A percentile compares a stretch with the other conserved stretches of the same genome.
These are phyloP conservation scores for Populus davidiana DNA, from an alignment of 345 rosid species.

Conservation along the genomic window DNA sequence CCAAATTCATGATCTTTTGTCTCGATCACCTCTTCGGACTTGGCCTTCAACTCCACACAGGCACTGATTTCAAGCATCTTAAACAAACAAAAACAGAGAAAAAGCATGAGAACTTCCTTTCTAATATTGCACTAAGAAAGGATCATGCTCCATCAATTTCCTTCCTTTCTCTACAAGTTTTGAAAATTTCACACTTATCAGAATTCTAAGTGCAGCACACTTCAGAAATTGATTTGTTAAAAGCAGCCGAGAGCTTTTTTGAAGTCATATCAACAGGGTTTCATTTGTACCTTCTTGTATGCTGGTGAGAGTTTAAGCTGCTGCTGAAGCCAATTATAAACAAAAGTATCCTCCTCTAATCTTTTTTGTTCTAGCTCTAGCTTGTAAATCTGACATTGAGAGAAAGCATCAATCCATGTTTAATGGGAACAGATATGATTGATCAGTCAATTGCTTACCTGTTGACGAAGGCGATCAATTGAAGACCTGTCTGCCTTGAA, in stretches of 20 bases:
- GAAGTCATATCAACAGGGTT: not conserved
- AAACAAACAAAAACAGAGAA: conserved; percentile 6
- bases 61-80: conserved; percentile 77
- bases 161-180: not conserved
- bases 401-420: conserved; percentile 12
- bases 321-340: conserved; percentile 89
- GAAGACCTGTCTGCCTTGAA: conserved; percentile 85
- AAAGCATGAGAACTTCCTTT: no score
- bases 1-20: conserved; percentile 40
- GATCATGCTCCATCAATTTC: no score
- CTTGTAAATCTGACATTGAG: conserved; percentile 56
- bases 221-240: no score
- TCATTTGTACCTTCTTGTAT: conserved; percentile 65
- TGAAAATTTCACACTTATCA: not conserved
- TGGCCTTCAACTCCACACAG: conserved; percentile 54
- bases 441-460: conserved; percentile 45
- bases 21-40: conserved; percentile 37
- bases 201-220: not conserved
- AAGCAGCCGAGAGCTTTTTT: no score
- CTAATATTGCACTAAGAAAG: no score
- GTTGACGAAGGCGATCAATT: conserved; percentile 72
- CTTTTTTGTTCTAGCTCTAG: conserved; percentile 82
- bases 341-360: conserved; percentile 80
- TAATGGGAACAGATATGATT: conserved; percentile 8
- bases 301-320: conserved; percentile 88